These are phyloP conservation scores for Stemphylium lycopersici DNA, from an alignment of 2,329 filamentous ascomycete species.

Conservation along the genomic window DNA sequence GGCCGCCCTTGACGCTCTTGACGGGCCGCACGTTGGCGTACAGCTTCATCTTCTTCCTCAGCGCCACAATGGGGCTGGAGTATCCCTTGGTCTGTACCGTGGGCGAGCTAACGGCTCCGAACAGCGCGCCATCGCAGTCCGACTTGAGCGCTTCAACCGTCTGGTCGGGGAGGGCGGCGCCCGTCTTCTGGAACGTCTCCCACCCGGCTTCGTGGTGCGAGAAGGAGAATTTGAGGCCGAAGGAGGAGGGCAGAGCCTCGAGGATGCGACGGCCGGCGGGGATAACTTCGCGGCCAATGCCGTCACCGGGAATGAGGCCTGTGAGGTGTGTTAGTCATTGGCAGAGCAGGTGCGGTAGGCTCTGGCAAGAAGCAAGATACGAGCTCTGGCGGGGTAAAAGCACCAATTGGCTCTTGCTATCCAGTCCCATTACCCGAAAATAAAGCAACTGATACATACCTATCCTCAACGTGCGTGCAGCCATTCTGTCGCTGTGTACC, in stretches of 20 bases:
- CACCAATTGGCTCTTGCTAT: conserved; percentile 6
- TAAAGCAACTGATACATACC: conserved; percentile 13
- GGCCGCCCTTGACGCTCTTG: conserved; percentile 74
- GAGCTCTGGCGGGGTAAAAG: neutral
- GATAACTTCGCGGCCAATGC: conserved; percentile 98
- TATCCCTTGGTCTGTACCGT: conserved; percentile 91
- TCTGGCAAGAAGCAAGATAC: neutral
- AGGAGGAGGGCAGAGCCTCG: conserved; percentile 88
- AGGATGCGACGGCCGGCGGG: conserved; percentile 88
- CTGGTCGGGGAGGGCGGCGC: conserved; percentile 83
- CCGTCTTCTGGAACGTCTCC: conserved; percentile 89
- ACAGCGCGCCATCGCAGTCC: conserved; percentile 94
- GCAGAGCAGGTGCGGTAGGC: neutral
- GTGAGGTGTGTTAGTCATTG: conserved; percentile 9
- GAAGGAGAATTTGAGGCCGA: conserved; percentile 93
- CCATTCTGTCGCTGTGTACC: conserved; percentile 32
- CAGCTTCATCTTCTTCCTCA: conserved; percentile 91
- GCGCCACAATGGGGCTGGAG: conserved; percentile 93
- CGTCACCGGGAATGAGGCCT: conserved; percentile 97
- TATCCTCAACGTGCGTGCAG: conserved; percentile 41
- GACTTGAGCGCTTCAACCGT: conserved; percentile 87
- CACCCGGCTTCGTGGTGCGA: conserved; percentile 91
- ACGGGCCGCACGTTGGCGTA: conserved; percentile 98
- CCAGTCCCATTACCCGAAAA: neutral
- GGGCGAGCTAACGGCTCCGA: conserved; percentile 92